These are phyloP conservation scores for Trifolium fragiferum DNA, from an alignment of 306 rosid genomes.

Conservation along the genomic window DNA sequence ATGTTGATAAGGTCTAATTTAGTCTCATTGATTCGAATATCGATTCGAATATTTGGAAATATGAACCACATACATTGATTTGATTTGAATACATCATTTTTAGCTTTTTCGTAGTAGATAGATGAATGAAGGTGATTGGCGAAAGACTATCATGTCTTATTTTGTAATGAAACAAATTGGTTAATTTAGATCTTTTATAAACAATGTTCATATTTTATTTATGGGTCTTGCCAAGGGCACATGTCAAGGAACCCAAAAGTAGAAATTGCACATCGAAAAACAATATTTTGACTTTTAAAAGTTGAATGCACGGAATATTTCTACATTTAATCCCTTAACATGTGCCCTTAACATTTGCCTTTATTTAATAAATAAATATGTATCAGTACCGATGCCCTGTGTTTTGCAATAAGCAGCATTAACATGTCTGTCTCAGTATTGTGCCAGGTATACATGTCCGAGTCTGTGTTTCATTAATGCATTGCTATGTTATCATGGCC, in stretches of 20 bases:
- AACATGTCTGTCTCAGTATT: background rate
- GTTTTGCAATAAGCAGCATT: background rate
- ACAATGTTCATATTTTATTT: background rate
- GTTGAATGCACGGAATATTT: background rate
- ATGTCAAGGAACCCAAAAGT: background rate
- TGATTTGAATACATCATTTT: background rate
- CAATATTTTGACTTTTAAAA: background rate
- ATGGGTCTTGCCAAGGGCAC: background rate
- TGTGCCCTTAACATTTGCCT: background rate
- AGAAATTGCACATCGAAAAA: background rate
- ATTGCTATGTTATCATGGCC: background rate
- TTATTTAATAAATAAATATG: background rate
- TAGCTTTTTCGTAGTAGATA: background rate
- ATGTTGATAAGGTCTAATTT: background rate
- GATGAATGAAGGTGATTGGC: background rate
- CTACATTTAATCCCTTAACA: background rate
- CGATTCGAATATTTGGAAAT: background rate
- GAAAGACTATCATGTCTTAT: background rate
- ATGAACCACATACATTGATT: background rate
- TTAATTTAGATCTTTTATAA: background rate
- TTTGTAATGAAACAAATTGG: background rate
- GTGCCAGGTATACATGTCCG: background rate
- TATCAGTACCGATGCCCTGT: background rate
- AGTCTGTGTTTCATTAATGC: background rate
- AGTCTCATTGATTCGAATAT: background rate